Evolutionary conservation across 1,139 yeast genomes (phyloP).

Genomic region (Yamadazyma sp.): DNA sequence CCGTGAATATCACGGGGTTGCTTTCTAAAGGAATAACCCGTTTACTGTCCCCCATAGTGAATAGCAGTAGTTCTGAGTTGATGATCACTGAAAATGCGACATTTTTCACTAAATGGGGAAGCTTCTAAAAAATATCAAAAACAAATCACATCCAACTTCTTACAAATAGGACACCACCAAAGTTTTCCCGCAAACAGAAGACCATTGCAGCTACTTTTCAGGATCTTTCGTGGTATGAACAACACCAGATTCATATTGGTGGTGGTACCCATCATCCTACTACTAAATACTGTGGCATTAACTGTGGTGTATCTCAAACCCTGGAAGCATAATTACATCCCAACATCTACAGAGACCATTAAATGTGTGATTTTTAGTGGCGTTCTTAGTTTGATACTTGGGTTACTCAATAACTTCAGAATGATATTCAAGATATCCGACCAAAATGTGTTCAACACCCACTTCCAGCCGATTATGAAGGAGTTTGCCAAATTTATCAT

Average conservation of each 20-base stretch:
- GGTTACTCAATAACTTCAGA: slow-evolving; percentile 11
- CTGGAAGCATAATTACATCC: slow-evolving; percentile 7
- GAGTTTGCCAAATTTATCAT: slow-evolving; percentile 12
- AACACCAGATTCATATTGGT: background rate
- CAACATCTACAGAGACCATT: slow-evolving; percentile 8
- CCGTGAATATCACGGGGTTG: slow-evolving; percentile 82
- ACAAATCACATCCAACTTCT: background rate
- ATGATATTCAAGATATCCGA: slow-evolving; percentile 13
- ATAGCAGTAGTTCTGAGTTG: background rate
- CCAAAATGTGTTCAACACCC: slow-evolving; percentile 9
- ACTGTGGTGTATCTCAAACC: background rate
- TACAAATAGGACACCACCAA: background rate
- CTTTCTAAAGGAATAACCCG: slow-evolving; percentile 84
- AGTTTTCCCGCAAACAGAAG: too few relatives aligned
- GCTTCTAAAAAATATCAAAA: background rate
- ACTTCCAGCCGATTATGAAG: slow-evolving; percentile 14
- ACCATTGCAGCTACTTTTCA: too few relatives aligned
- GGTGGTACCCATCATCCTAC: slow-evolving; percentile 2
- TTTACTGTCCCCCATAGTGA: slow-evolving; percentile 10
- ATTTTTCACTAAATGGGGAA: background rate
- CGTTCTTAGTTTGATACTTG: slow-evolving; percentile 9
- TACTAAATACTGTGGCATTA: background rate
- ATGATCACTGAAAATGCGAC: background rate
- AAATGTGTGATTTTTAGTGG: slow-evolving; percentile 13
- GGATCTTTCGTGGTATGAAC: background rate